Evolutionary conservation across 768 basidiomycete genomes (phyloP).

Genomic region (Candolleomyces efflorescens): DNA sequence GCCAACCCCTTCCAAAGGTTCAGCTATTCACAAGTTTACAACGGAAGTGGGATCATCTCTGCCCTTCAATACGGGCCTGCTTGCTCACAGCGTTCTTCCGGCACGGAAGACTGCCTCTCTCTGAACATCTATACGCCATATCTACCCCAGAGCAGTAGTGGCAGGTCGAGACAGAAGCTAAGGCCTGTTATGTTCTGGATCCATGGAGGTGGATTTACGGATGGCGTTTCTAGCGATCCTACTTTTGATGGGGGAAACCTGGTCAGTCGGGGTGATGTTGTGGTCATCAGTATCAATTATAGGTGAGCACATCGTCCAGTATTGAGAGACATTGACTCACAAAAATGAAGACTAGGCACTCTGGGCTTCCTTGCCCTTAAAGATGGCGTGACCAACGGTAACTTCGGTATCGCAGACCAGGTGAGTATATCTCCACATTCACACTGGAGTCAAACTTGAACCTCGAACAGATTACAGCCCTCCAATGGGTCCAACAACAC

Average conservation of each 20-base stretch:
- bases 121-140: slow-evolving; percentile 43
- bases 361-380: slow-evolving; percentile 39
- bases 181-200: slow-evolving; percentile 50
- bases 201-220: slow-evolving; percentile 44
- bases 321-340: background rate
- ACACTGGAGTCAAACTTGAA: no score
- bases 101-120: slow-evolving; percentile 42
- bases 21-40: slow-evolving; percentile 34
- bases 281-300: slow-evolving; percentile 10
- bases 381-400: slow-evolving; percentile 37
- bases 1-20: slow-evolving; percentile 41
- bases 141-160: slow-evolving; percentile 17
- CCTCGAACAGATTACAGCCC: slow-evolving; percentile 45
- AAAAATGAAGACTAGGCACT: slow-evolving; percentile 12
- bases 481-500: slow-evolving; percentile 61
- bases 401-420: slow-evolving; percentile 52
- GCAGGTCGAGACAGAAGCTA: slow-evolving; percentile 12
- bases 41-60: slow-evolving; percentile 21
- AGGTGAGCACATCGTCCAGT: slow-evolving; percentile 4
- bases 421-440: no score
- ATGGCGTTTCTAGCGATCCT: slow-evolving; percentile 34
- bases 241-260: slow-evolving; percentile 41
- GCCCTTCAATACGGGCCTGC: slow-evolving; percentile 28
- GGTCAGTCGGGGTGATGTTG: slow-evolving; percentile 36
- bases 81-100: slow-evolving; percentile 25